Evolutionary conservation across 164 flowering plant genomes (phyloP), one percentile per base, ranked within the genome.

Genomic region (Aristolochia contorta): DNA sequence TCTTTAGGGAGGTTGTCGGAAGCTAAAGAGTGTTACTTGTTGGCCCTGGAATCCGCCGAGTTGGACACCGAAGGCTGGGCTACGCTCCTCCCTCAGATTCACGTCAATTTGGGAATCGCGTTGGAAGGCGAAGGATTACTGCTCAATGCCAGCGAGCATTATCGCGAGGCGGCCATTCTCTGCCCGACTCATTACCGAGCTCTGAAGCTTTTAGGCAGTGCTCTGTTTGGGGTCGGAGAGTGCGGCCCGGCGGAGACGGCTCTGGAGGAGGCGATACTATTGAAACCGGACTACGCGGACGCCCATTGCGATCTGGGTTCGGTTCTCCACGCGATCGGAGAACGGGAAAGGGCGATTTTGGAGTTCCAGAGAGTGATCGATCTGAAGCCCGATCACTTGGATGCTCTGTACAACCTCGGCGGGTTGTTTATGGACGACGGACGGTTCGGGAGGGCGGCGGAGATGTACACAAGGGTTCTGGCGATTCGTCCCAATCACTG

Each of bases 201-300:
- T 22, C 43, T 67, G 62, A 67, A 67, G 66, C 70, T 56, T 10
- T 27, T 67, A 56, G 70, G 70, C 12, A 67, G 70, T 27, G 70
- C 70, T 14, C n/a, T 67, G 45, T 67, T 67, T 19, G 70, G 70
- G 4, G 57, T 67, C n/a, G 70, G 70, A n/a, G 70, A 67, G 52
- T 67, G 62, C 50, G 25, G 53, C 12, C 57, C 65, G 1, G 70
- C 65, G 6, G 65, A 49, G 57, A 67, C 56, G 61, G 65, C 61
- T 25, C 24, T 67, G 65, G 70, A 67, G 13, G 70, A 67, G 53
- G 65, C 70, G 0, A 48, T 67, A 15, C 48, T 67, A 16, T 49
- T 67, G 45, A 56, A 62, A 18, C 62, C 66, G 23, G 65, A 67
- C 8, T 67, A 61, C 16, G 50, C 61, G 2, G 70, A 67, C 21